Evolutionary conservation across 345 rosid species (phyloP), one percentile per base, ranked within the genome.

Genomic region (Ceriops tagal): DNA sequence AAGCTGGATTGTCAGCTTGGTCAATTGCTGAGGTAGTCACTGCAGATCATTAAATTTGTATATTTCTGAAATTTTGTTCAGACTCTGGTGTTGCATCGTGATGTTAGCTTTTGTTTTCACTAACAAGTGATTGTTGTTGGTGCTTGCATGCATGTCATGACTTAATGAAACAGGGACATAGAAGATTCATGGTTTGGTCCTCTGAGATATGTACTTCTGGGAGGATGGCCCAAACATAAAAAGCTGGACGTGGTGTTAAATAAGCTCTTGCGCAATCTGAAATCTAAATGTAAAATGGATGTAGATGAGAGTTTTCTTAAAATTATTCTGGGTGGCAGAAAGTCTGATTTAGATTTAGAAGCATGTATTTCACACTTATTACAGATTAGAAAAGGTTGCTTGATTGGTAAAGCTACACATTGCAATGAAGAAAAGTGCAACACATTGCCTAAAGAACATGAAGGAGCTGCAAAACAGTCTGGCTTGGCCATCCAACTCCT

Each of bases 141-240:
- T 61, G n/a, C 47, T 43, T 60, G 61, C 72, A 56, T 65, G 43
- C 26, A 61, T 55, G 64, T 51, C 22, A 52, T 75, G 58, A 57
- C 70, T 58, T 70, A 31, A 27, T 83, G 66, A 64, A 67, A 43
- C 77, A 90, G 98, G 83, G 82, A 81, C 71, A 69, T 90, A 58
- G 97, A 95, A 87, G 96, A 86, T 67, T 77, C 83, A 62, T 92
- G 97, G 99, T 81, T 92, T 62, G 99, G 99, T 62, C 81, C 92
- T 24, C 92, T 91, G 97, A 88, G 85, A 69, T 82, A 63, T 74
- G 59, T 87, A 77, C 88, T 95, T 77, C 79, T 87, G 8, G 93
- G 96, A 81, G 88, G 87, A 70, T 75, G 71, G 74, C 61, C 81
- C 53, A 78, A 84, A 77, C 70, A 74, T 74, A 72, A 78, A 63